phyloP scores from a whole-genome alignment of 2,329 filamentous ascomycete species.

The Lecanicillium sp. region DNA sequence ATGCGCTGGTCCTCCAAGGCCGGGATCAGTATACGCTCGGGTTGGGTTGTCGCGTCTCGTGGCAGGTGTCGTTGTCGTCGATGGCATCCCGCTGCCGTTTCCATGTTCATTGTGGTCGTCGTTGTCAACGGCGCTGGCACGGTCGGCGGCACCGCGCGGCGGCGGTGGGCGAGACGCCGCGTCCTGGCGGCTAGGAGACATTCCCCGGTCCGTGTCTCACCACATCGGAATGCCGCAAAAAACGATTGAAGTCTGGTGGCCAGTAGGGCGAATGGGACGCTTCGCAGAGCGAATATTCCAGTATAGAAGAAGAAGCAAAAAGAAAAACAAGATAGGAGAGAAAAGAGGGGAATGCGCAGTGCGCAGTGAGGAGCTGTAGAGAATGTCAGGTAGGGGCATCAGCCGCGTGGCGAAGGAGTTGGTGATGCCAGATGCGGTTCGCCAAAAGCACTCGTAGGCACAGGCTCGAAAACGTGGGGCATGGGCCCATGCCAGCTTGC shows the following conservation, averaged over 20 bases:
- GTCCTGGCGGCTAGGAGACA: conserved; percentile 20
- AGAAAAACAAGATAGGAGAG: neutral
- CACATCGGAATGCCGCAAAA: conserved; percentile 15
- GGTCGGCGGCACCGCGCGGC: conserved; percentile 3
- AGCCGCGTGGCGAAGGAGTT: too few species aligned
- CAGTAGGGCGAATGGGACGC: too few species aligned
- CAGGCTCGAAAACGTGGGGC: too few species aligned
- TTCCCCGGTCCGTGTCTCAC: conserved; percentile 15
- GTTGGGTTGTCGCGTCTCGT: neutral
- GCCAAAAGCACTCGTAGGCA: too few species aligned
- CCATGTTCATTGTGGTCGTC: conserved; percentile 1
- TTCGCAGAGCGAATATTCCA: too few species aligned
- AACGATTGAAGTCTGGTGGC: neutral
- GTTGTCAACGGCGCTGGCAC: conserved; percentile 2
- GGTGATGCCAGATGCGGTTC: too few species aligned
- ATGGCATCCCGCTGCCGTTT: neutral
- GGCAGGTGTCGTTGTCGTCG: too few species aligned
- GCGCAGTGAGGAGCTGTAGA: neutral
- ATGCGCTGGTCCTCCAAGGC: neutral
- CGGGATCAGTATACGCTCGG: conserved; percentile 3
- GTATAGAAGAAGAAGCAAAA: neutral
- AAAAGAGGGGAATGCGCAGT: too few species aligned
- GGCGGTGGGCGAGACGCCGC: conserved; percentile 13
- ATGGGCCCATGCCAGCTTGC: too few species aligned
- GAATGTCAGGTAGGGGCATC: neutral